Conservation (phyloP, 2,329 filamentous ascomycete species). For the Penicillium sp. region DNA sequence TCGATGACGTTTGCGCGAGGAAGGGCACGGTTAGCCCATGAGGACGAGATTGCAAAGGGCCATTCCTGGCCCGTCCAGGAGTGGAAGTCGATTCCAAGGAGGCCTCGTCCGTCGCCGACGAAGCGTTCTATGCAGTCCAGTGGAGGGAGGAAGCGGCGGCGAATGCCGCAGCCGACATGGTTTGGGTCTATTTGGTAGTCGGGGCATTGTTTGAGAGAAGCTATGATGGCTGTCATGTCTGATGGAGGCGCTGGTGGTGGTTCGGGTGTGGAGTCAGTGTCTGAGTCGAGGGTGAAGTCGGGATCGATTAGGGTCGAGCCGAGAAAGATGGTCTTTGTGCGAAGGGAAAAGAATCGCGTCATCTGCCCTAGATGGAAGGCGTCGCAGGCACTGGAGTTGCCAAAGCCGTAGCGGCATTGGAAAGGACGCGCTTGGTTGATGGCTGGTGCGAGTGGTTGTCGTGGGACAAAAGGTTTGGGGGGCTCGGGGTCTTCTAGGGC, state of each 20-base stretch:
- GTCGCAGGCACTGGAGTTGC: constrained; percentile 39
- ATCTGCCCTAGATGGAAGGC: constrained; percentile 40
- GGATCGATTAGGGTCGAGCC: constrained; percentile 35
- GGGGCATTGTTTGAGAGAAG: constrained; percentile 34
- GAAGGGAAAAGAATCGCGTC: constrained; percentile 35
- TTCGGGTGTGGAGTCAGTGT: constrained; percentile 8
- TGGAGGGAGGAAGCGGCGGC: constrained; percentile 33
- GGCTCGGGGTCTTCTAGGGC: constrained; percentile 31
- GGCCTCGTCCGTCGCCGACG: constrained; percentile 24
- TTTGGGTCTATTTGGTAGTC: constrained; percentile 38
- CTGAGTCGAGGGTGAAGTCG: too few relatives aligned
- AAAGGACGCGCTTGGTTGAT: constrained; percentile 8
- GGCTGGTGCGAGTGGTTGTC: too few relatives aligned
- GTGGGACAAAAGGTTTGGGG: too few relatives aligned
- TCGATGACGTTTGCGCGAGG: too few relatives aligned
- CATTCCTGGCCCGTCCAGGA: too few relatives aligned
- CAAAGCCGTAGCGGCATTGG: constrained; percentile 20
- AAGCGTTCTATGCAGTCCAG: constrained; percentile 35
- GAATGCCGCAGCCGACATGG: constrained; percentile 36
- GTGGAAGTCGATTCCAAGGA: constrained; percentile 30
- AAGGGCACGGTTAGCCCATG: too few relatives aligned
- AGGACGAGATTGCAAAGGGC: too few relatives aligned
- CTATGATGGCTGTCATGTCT: constrained; percentile 29
- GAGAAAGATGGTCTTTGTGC: constrained; percentile 36
- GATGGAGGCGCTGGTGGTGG: constrained; percentile 13